Percentiles rank a stretch among this genome's conserved stretches.
phyloP scores from a whole-genome alignment of 1,139 yeast genomes.

The Suhomyces yuchorum region DNA sequence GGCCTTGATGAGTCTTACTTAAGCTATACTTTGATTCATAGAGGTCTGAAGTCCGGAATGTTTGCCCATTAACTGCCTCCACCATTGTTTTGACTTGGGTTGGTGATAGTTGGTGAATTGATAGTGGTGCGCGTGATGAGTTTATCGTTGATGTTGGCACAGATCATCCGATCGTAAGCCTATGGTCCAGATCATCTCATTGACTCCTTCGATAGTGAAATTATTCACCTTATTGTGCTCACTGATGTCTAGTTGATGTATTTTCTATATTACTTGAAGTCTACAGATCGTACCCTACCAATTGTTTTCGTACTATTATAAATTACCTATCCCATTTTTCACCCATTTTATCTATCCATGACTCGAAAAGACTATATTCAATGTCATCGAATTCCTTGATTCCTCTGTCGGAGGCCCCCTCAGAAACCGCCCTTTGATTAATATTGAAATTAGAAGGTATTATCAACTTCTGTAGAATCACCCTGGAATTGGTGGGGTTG shows the following conservation, averaged over 20 bases:
- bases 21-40: conserved; percentile 13
- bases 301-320: neutral
- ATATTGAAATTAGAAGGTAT: conserved; percentile 37
- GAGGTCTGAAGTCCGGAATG: conserved; percentile 13
- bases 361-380: conserved; percentile 44
- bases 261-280: too few species aligned
- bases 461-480: conserved; percentile 32
- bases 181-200: too few species aligned
- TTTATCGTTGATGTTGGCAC: neutral
- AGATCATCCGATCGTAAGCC: neutral
- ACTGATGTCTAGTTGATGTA: too few species aligned
- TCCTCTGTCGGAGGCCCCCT: conserved; percentile 1
- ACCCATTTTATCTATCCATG: conserved; percentile 48
- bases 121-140: neutral
- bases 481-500: conserved; percentile 18
- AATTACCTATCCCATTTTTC: conserved; percentile 12
- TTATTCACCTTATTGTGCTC: too few species aligned
- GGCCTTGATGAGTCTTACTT: conserved; percentile 7
- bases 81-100: conserved; percentile 2
- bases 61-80: neutral
- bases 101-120: neutral
- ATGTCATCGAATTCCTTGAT: conserved; percentile 41
- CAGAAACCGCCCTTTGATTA: conserved; percentile 6
- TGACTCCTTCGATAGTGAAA: too few species aligned
- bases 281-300: too few species aligned